A percentile compares a stretch with the other conserved stretches of the same genome.
These are phyloP conservation scores for Colletotrichum tropicicola DNA, from an alignment of 2,329 filamentous ascomycete species.

Conservation along the genomic window DNA sequence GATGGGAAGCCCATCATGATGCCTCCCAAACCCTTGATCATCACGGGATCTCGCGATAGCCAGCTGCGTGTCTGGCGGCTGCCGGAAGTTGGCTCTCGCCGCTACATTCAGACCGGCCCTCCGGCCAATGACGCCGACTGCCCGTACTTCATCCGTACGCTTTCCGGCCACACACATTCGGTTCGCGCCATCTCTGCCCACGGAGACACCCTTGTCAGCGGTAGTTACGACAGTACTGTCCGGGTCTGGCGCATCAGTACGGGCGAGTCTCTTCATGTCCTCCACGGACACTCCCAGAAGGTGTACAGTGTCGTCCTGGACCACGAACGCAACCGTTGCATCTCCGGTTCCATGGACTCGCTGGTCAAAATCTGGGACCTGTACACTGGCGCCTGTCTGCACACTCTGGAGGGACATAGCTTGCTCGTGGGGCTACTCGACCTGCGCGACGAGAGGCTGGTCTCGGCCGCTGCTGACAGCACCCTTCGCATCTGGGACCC, in stretches of 20 bases:
- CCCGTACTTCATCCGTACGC: conserved; percentile 90
- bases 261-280: conserved; percentile 83
- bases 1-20: conserved; percentile 85
- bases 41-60: conserved; percentile 95
- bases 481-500: conserved; percentile 98
- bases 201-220: conserved; percentile 94
- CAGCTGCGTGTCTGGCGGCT: conserved; percentile 95
- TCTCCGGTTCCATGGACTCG: conserved; percentile 98
- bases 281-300: conserved; percentile 89
- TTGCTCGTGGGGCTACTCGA: conserved; percentile 93
- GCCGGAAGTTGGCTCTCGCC: conserved; percentile 79
- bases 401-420: conserved; percentile 92
- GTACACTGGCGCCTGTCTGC: conserved; percentile 82
- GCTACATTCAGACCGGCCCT: conserved; percentile 82
- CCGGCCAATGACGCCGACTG: conserved; percentile 82
- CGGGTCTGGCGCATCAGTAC: conserved; percentile 98
- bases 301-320: conserved; percentile 98
- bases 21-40: conserved; percentile 94
- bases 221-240: conserved; percentile 95
- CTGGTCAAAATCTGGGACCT: conserved; percentile 98
- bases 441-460: conserved; percentile 86
- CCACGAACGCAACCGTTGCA: conserved; percentile 90
- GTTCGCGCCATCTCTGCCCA: conserved; percentile 96
- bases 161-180: conserved; percentile 89
- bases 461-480: conserved; percentile 94